Conservation (phyloP, 768 basidiomycete genomes). For the Pulveroboletus sp. region DNA sequence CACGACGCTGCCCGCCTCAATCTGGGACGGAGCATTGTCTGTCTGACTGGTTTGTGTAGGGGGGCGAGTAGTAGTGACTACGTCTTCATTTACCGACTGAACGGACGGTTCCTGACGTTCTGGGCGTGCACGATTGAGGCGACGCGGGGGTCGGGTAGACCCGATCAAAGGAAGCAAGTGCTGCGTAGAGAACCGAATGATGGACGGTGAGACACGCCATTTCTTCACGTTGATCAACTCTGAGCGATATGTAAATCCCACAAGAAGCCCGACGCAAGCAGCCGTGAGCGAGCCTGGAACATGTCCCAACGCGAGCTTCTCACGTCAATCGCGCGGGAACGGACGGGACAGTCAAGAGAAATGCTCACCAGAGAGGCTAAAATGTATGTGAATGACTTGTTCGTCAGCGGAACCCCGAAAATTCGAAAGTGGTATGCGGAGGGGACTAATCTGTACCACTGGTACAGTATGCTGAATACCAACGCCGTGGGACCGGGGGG, state of each 20-base stretch:
- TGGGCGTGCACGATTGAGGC: conserved; percentile 73
- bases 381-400: conserved; percentile 73
- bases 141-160: conserved; percentile 56
- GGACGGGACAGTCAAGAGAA: not conserved
- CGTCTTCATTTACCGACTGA: conserved; percentile 49
- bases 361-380: conserved; percentile 66
- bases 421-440: conserved; percentile 72
- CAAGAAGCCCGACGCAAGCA: conserved; percentile 60
- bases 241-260: conserved; percentile 80
- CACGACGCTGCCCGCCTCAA: conserved; percentile 46
- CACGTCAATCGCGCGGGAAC: conserved; percentile 5
- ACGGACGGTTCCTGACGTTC: conserved; percentile 35
- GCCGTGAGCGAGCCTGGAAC: conserved; percentile 64
- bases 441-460: conserved; percentile 78
- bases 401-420: conserved; percentile 69
- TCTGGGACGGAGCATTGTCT: conserved; percentile 17
- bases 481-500: conserved; percentile 75
- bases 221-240: conserved; percentile 76
- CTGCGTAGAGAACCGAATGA: conserved; percentile 53
- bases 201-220: conserved; percentile 67
- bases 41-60: conserved; percentile 25
- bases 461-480: conserved; percentile 79
- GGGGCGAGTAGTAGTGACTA: conserved; percentile 59
- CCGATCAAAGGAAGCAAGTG: conserved; percentile 70
- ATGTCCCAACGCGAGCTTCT: conserved; percentile 66